Evolutionary conservation across 2,329 filamentous ascomycete genomes (phyloP).

Genomic region (Lachnellula cervina): DNA sequence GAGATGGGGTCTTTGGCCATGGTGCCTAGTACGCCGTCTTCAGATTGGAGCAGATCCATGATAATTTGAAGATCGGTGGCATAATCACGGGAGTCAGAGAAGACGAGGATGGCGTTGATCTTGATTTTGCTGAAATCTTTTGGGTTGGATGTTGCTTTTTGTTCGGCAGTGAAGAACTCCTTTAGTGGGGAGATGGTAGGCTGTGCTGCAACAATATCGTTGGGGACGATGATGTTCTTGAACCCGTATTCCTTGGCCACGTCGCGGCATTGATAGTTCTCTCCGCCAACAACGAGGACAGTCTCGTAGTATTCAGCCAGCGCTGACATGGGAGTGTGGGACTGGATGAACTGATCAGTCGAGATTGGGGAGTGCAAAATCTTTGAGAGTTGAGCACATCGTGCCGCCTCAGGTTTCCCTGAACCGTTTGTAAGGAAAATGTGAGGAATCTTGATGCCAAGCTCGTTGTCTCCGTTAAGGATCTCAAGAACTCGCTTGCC

Average conservation of each 20-base stretch:
- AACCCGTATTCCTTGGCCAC: constrained; percentile 71
- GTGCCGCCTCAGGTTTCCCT: constrained; percentile 62
- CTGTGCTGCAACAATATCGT: constrained; percentile 69
- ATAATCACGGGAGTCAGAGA: constrained; percentile 70
- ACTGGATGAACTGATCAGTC: constrained; percentile 72
- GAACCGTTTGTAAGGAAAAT: constrained; percentile 73
- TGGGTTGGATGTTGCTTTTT: constrained; percentile 61
- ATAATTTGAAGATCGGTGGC: constrained; percentile 73
- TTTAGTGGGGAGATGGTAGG: constrained; percentile 64
- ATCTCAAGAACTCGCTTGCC: constrained; percentile 63
- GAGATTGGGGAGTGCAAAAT: constrained; percentile 62
- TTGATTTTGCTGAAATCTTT: constrained; percentile 67
- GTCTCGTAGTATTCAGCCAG: constrained; percentile 72
- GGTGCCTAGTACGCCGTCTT: constrained; percentile 63
- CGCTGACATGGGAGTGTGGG: constrained; percentile 72
- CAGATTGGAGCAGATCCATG: constrained; percentile 64
- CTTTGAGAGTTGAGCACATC: constrained; percentile 61
- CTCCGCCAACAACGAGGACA: constrained; percentile 69
- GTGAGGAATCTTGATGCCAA: constrained; percentile 72
- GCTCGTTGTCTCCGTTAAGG: constrained; percentile 70
- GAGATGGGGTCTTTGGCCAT: constrained; percentile 59
- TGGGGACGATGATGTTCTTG: constrained; percentile 67
- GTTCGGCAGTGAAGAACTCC: constrained; percentile 58
- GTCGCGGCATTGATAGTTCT: constrained; percentile 69
- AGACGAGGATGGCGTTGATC: constrained; percentile 71